phyloP scores from a whole-genome alignment of 2,329 filamentous ascomycete species.

The Penicillium sp. region DNA sequence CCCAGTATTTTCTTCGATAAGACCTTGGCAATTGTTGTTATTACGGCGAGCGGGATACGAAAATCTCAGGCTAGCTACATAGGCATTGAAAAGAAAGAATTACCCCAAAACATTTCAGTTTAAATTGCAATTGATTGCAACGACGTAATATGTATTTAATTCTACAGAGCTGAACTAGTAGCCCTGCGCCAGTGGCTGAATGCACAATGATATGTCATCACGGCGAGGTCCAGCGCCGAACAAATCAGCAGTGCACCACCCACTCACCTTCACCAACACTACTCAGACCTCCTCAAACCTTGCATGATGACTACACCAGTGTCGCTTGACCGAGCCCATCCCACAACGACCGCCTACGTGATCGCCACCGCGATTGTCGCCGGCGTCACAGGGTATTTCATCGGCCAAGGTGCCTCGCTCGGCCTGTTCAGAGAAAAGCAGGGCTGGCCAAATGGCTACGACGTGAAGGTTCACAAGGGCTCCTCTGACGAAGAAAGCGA shows the following conservation, averaged over 20 bases:
- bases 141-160: too few relatives aligned
- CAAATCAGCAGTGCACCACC: not conserved
- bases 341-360: constrained; percentile 57
- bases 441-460: constrained; percentile 53
- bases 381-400: constrained; percentile 70
- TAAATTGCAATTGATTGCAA: too few relatives aligned
- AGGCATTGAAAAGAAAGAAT: too few relatives aligned
- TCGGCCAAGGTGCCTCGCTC: constrained; percentile 60
- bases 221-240: not conserved
- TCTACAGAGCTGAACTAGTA: not conserved
- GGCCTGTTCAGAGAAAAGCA: constrained; percentile 59
- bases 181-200: not conserved
- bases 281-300: constrained; percentile 1
- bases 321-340: constrained; percentile 40
- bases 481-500: constrained; percentile 39
- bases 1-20: too few relatives aligned
- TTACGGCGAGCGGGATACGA: too few relatives aligned
- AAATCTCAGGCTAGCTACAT: too few relatives aligned
- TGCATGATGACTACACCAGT: constrained; percentile 31
- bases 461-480: constrained; percentile 43
- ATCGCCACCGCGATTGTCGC: constrained; percentile 69
- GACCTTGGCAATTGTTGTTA: not conserved
- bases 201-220: constrained; percentile 1
- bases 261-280: not conserved
- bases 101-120: too few relatives aligned